Base-by-base conservation (phyloP, 352 stramenopile genomes). In the Phytopythium mirpurense region DNA sequence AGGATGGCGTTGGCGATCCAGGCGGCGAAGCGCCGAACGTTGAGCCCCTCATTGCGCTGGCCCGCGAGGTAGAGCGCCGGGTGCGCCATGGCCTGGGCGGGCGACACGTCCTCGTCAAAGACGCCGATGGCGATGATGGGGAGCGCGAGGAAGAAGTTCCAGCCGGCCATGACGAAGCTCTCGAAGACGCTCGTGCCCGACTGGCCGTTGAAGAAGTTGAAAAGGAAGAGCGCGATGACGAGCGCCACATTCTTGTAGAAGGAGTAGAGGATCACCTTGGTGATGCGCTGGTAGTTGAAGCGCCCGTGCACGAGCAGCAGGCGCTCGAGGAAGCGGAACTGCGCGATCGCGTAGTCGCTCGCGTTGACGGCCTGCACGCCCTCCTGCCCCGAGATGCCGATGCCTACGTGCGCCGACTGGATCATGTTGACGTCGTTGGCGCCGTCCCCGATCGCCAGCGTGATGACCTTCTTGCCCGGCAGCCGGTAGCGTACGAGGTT, bases 391-490 rank as follows among this genome's bases (percentile, higher is more conserved):
- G 68, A 90, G 23, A 98, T 90, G n/a, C 93, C 94, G n/a, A 98
- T 78, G 8, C 93, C 94, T 10, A 98, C 77, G 43, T 98, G 88
- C 18, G 88, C 90, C 3, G 90, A 86, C 57, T 98, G 92, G 53
- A 98, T 97, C 94, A 98, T 98, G 54, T 79, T 90, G 11, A 98
- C 93, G 60, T 98, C 93, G 67, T 98, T 98, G 16, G 93, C 93
- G 8, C 93, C 93, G 60, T 98, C 93, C 4, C 93, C 93, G 37
- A 98, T 97, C 11, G 90, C 87, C 36, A 98, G 61, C 21, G 90
- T 97, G 54, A 97, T 88, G 5, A 74, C 67, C 44, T 77, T 77
- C 5, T 63, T 63, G 9, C 68, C 64, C n/a, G 52, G 29, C 14
- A 72, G 82, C 18, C 72, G 62, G 37, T 64, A 74, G 40, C 78